phyloP scores from a whole-genome alignment of 805 yeast species.

The Ogataea minuta region DNA sequence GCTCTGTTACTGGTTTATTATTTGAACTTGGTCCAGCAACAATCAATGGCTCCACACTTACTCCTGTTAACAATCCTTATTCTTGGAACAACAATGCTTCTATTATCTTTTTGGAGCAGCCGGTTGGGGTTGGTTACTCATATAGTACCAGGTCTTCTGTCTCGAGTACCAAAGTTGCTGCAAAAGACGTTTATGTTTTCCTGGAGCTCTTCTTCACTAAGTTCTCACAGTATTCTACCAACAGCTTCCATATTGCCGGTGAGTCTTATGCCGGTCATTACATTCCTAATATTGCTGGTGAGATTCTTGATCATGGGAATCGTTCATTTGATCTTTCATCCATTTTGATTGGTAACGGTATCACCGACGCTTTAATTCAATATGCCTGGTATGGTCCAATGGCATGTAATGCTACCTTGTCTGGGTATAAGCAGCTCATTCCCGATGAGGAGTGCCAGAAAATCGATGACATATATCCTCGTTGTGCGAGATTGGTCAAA shows the following conservation, averaged over 20 bases:
- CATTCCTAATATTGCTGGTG: constrained; percentile 84
- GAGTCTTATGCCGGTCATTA: constrained; percentile 95
- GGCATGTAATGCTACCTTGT: constrained; percentile 81
- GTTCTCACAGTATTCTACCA: constrained; percentile 54
- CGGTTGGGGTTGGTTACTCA: constrained; percentile 81
- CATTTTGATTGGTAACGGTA: constrained; percentile 86
- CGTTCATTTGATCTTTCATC: constrained; percentile 66
- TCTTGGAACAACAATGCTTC: constrained; percentile 87
- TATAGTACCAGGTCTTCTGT: constrained; percentile 49
- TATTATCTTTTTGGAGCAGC: constrained; percentile 84
- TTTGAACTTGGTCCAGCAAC: constrained; percentile 85
- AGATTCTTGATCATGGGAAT: constrained; percentile 62
- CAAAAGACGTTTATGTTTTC: constrained; percentile 76
- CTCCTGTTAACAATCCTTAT: constrained; percentile 68
- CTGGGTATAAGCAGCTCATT: constrained; percentile 75
- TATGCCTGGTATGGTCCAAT: constrained; percentile 79
- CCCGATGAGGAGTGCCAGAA: constrained; percentile 74
- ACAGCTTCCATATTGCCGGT: constrained; percentile 83
- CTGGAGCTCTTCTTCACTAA: constrained; percentile 76
- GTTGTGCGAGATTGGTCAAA: constrained; percentile 74
- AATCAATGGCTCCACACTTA: constrained; percentile 51
- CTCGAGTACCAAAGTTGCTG: constrained; percentile 76
- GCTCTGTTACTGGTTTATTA: constrained; percentile 81
- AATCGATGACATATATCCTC: constrained; percentile 66
- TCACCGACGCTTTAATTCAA: constrained; percentile 82